Base-by-base conservation (phyloP, 805 yeast species). In the Candida xyloterini region DNA sequence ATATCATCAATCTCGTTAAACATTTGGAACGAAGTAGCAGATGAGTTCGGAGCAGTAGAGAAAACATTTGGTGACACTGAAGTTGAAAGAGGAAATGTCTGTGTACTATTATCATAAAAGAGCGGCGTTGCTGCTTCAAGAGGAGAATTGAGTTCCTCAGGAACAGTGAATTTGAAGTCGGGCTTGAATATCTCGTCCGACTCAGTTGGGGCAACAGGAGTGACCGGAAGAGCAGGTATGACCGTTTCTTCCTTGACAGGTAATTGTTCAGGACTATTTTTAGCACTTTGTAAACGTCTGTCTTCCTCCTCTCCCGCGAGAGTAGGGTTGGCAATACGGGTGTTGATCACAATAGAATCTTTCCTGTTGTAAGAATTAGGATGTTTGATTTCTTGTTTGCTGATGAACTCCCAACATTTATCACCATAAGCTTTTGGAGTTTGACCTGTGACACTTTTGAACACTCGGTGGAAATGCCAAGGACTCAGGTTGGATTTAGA, bases 401-500 rank as follows among this genome's bases (percentile, higher is more conserved):
- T 72, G 50, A 81, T 67, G 51, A 61, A 78, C 47, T 76, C 81
- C 70, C 78, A 81, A 57, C 95, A 84, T 47, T 80, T 79, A 56
- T 87, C 95, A 36, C 95, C 95, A 54, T 87, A 87, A 6, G 86
- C 82, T 66, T 87, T 85, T 16, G 95, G 95, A 1, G 96, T 87
- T 43, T 86, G 72, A 2, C 95, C 91, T 5, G 95, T 84, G 45
- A 87, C 85, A 40, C 81, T 76, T 62, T 88, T 83, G 70, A 88
- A 88, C 16, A 88, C 95, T 36, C 96, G 70, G 67, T 88, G 96
- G 63, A 88, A 88, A 62, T 88, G 96, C 95, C 95, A 88, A 18
- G 95, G 93, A 9, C 87, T 77, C 43, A 88, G 71, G 50, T 83
- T 83, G 8, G 89, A 81, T 56, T 87, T 84, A 15, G 86, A 80